phyloP scores from a whole-genome alignment of 495 filamentous ascomycete genomes.

The Hypoxylon lienhwacheense region DNA sequence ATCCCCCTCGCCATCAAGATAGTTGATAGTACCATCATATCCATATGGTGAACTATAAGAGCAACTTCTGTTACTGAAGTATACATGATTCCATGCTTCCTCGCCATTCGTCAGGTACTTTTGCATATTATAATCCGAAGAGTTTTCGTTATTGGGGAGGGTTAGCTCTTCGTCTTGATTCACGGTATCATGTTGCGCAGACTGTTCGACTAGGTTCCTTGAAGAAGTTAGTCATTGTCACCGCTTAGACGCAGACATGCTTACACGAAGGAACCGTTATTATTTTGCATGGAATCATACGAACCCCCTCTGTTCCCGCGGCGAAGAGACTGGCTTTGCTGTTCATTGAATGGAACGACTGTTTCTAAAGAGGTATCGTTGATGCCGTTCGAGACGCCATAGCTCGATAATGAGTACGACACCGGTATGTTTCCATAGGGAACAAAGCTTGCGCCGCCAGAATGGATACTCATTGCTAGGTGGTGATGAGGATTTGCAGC shows the following conservation, averaged over 20 bases:
- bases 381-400: too few species aligned
- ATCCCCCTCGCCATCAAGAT: background rate
- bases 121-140: background rate
- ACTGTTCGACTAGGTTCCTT: background rate
- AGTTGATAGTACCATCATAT: background rate
- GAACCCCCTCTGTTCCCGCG: too few species aligned
- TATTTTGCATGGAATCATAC: background rate
- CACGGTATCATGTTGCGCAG: background rate
- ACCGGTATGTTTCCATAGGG: too few species aligned
- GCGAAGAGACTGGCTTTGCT: too few species aligned
- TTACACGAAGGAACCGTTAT: conserved; percentile 15
- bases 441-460: too few species aligned
- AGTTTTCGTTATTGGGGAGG: background rate
- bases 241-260: background rate
- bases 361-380: too few species aligned
- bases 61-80: background rate
- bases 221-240: background rate
- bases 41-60: background rate
- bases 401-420: too few species aligned
- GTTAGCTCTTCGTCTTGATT: background rate
- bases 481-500: too few species aligned
- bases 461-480: too few species aligned
- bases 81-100: background rate
- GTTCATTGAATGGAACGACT: too few species aligned
- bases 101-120: background rate